These are phyloP conservation scores for Globisporangium cystogenes DNA, from an alignment of 352 stramenopile species.

Conservation along the genomic window DNA sequence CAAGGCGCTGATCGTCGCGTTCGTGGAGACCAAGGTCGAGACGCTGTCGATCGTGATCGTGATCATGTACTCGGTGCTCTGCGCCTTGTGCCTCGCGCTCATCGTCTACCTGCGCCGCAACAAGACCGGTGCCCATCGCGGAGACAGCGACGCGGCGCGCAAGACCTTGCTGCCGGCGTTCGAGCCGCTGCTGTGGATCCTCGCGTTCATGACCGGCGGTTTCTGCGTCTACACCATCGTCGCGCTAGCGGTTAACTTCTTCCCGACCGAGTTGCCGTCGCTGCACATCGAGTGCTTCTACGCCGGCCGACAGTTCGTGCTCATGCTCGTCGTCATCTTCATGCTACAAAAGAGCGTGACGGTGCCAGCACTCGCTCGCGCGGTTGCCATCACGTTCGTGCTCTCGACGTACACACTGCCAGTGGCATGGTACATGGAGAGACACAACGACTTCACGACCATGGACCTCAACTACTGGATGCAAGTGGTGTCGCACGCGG, in stretches of 20 bases:
- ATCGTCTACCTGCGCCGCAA: slow-evolving; percentile 47
- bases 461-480: slow-evolving; percentile 6
- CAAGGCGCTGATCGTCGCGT: neutral
- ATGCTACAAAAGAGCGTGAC: slow-evolving; percentile 12
- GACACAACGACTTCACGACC: neutral
- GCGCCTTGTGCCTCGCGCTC: slow-evolving; percentile 9
- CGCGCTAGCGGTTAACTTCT: neutral
- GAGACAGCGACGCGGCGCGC: slow-evolving; percentile 28
- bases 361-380: slow-evolving; percentile 12
- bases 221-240: slow-evolving; percentile 7
- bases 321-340: slow-evolving; percentile 5
- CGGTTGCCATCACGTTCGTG: slow-evolving; percentile 12
- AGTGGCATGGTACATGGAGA: neutral
- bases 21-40: neutral
- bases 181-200: slow-evolving; percentile 45
- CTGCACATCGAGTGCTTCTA: slow-evolving; percentile 23
- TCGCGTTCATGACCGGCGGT: slow-evolving; percentile 9
- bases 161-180: slow-evolving; percentile 57
- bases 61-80: neutral
- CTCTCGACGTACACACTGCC: slow-evolving; percentile 9
- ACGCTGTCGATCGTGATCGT: neutral
- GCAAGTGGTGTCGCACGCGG: slow-evolving; percentile 7
- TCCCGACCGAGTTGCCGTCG: neutral
- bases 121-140: slow-evolving; percentile 26
- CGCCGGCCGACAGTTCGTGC: slow-evolving; percentile 11